phyloP scores from a whole-genome alignment of 768 basidiomycete genomes.

The Psilocybe cubensis region DNA sequence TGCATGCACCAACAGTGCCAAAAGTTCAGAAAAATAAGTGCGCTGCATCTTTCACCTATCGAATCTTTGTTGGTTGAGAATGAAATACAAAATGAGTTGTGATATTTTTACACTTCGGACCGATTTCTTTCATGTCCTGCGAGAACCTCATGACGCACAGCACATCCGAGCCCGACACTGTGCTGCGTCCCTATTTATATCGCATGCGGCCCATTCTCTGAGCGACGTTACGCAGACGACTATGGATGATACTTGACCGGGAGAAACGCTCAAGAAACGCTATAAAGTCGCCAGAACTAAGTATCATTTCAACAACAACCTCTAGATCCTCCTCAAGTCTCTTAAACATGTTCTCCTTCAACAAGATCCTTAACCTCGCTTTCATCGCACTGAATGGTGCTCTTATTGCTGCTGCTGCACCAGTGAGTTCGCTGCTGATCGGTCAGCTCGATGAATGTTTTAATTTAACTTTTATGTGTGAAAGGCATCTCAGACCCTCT shows the following conservation, averaged over 20 bases:
- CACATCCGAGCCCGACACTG: not conserved
- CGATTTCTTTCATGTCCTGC: too few relatives aligned
- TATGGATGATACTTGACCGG: not conserved
- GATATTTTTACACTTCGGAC: too few relatives aligned
- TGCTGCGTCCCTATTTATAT: constrained; percentile 3
- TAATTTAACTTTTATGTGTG: not conserved
- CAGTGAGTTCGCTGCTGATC: not conserved
- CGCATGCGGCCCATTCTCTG: not conserved
- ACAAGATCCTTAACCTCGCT: not conserved
- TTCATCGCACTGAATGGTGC: not conserved
- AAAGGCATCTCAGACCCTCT: not conserved
- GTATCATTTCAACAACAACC: not conserved
- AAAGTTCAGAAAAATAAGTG: too few relatives aligned
- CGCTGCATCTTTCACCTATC: too few relatives aligned
- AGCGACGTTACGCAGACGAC: not conserved
- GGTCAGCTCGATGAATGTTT: not conserved
- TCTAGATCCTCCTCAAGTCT: not conserved
- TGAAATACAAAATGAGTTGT: too few relatives aligned
- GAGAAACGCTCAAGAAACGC: too few relatives aligned
- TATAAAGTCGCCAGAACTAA: not conserved
- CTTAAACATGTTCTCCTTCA: constrained; percentile 8
- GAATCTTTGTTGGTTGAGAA: too few relatives aligned
- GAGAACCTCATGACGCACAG: not conserved
- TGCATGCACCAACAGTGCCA: too few relatives aligned
- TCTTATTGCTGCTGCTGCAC: not conserved